A percentile compares a stretch with the other conserved stretches of the same genome.
Evolutionary conservation across 441 rosid species (phyloP).

Genomic region (Gossypium trilobum): DNA sequence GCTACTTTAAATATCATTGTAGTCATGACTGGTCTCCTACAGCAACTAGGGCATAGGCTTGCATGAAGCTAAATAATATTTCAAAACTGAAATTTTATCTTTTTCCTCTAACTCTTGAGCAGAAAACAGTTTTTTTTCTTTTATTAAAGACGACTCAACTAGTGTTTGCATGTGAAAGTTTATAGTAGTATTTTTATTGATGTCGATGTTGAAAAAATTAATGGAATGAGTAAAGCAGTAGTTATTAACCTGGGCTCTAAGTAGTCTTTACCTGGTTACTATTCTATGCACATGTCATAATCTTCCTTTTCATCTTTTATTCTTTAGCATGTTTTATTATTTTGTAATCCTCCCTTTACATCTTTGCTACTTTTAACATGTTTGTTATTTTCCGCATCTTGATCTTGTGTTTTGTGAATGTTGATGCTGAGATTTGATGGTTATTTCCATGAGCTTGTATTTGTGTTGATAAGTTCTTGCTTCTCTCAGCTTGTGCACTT

Average conservation of each 20-base stretch:
- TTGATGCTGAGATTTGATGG: conserved; percentile 14
- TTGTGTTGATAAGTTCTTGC: conserved; percentile 30
- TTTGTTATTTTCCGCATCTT: conserved; percentile 1
- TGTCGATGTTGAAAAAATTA: not conserved
- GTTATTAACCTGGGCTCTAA: not conserved
- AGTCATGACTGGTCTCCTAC: not conserved
- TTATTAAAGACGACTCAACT: not conserved
- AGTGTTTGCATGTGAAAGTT: not conserved
- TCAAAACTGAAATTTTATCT: not conserved
- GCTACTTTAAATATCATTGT: not conserved
- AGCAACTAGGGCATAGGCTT: not conserved
- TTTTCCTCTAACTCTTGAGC: not conserved
- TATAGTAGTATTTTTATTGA: not conserved
- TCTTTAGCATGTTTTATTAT: not conserved
- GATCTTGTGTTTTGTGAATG: not conserved
- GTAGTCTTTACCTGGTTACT: not conserved
- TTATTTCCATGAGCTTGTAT: conserved; percentile 18
- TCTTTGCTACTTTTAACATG: conserved; percentile 4
- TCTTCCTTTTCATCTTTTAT: not conserved
- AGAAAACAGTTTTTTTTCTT: not conserved
- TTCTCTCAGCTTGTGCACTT: conserved; percentile 94
- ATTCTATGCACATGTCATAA: not conserved
- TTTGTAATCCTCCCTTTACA: not conserved
- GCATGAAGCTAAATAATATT: conserved; percentile 2
- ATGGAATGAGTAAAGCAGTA: not conserved